Evolutionary conservation across 2,329 filamentous ascomycete species (phyloP).

Genomic region (Cladophialophora psammophila): DNA sequence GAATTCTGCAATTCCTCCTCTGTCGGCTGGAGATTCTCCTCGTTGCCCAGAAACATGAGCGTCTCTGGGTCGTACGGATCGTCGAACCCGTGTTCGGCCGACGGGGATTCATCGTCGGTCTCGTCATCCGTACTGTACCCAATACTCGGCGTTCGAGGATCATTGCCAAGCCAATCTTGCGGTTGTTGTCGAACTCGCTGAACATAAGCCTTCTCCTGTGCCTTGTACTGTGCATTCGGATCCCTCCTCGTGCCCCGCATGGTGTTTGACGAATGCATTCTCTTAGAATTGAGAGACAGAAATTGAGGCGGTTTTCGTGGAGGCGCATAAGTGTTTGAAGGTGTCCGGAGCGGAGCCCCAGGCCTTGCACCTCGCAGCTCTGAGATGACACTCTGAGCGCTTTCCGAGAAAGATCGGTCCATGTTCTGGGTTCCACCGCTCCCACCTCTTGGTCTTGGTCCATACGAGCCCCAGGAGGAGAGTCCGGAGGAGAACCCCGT

Average conservation of each 20-base stretch:
- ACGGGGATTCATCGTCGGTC: constrained; percentile 88
- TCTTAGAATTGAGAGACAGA: constrained; percentile 54
- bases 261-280: constrained; percentile 64
- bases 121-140: constrained; percentile 61
- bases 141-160: constrained; percentile 72
- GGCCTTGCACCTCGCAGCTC: constrained; percentile 69
- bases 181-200: constrained; percentile 86
- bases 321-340: constrained; percentile 79
- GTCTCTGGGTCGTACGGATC: constrained; percentile 91
- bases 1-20: constrained; percentile 89
- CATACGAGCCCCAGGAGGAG: constrained; percentile 48
- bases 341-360: constrained; percentile 72
- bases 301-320: constrained; percentile 63
- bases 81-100: constrained; percentile 82
- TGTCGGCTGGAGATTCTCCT: constrained; percentile 86
- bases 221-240: constrained; percentile 75
- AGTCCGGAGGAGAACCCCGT: constrained; percentile 42
- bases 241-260: constrained; percentile 65
- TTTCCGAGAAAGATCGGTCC: constrained; percentile 36
- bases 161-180: constrained; percentile 72
- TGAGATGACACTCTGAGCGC: constrained; percentile 23
- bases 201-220: constrained; percentile 93
- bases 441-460: constrained; percentile 53
- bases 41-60: constrained; percentile 82
- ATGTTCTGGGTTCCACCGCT: constrained; percentile 52